phyloP scores from a whole-genome alignment of 169 alveolate species.

The Toxoplasma gondii region DNA sequence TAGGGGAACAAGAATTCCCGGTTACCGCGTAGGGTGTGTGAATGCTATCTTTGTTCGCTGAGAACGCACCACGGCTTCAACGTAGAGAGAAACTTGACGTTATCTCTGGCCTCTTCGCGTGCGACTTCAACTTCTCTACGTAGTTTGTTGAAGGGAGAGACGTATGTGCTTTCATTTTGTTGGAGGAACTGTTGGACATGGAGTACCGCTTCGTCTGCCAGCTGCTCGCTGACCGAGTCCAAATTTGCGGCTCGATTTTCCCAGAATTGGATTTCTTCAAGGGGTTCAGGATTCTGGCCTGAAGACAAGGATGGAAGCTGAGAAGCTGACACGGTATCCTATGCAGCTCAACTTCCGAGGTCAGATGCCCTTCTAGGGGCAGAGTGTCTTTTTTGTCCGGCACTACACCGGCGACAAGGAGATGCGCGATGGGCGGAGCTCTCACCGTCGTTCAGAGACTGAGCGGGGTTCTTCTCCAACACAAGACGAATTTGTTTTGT shows the following conservation, averaged over 20 bases:
- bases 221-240: conserved; percentile 88
- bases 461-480: conserved; percentile 93
- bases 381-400: neutral
- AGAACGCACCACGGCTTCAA: conserved; percentile 75
- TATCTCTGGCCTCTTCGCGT: conserved; percentile 92
- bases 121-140: conserved; percentile 91
- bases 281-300: conserved; percentile 88
- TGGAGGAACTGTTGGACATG: conserved; percentile 89
- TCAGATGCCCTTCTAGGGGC: neutral
- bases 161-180: conserved; percentile 91
- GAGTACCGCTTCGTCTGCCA: conserved; percentile 77
- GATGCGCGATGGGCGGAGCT: conserved; percentile 25
- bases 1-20: too few species aligned
- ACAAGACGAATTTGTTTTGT: conserved; percentile 92
- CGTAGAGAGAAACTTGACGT: conserved; percentile 85
- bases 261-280: conserved; percentile 94
- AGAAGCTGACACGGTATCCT: neutral
- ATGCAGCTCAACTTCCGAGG: too few species aligned
- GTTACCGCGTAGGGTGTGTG: too few species aligned
- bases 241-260: conserved; percentile 88
- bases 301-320: neutral
- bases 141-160: conserved; percentile 89
- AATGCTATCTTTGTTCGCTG: too few species aligned
- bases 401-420: neutral
- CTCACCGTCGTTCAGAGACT: conserved; percentile 88